phyloP scores from a whole-genome alignment of 2,329 filamentous ascomycete genomes.

The Geosmithia putterillii region DNA sequence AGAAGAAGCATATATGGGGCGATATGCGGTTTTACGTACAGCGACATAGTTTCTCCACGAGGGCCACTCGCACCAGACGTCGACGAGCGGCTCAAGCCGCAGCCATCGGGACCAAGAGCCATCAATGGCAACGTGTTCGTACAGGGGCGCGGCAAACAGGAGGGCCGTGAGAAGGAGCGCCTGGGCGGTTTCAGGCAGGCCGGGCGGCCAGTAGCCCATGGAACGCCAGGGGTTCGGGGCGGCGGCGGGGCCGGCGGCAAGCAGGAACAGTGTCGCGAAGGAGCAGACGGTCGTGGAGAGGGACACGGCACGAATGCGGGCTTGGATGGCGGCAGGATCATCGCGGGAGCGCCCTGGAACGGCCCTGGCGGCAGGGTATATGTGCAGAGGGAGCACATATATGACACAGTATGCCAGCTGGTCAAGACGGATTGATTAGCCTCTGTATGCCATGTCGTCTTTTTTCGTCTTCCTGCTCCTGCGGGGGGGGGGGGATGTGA shows the following conservation, averaged over 20 bases:
- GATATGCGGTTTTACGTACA: slow-evolving; percentile 33
- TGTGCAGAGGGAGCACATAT: slow-evolving; percentile 87
- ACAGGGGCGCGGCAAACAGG: slow-evolving; percentile 77
- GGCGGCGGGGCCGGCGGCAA: slow-evolving; percentile 9
- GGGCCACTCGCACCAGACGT: slow-evolving; percentile 60
- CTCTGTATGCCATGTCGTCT: not conserved
- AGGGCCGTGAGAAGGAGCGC: slow-evolving; percentile 60
- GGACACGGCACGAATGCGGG: slow-evolving; percentile 70
- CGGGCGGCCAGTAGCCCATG: slow-evolving; percentile 73
- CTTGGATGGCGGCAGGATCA: slow-evolving; percentile 78
- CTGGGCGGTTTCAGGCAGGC: slow-evolving; percentile 48
- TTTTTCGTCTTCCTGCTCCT: not conserved
- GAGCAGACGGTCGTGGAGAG: slow-evolving; percentile 61
- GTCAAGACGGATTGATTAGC: slow-evolving; percentile 3
- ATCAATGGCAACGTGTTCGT: slow-evolving; percentile 64
- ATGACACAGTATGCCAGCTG: slow-evolving; percentile 71
- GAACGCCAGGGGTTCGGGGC: slow-evolving; percentile 43
- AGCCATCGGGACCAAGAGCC: slow-evolving; percentile 56
- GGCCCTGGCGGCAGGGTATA: slow-evolving; percentile 66
- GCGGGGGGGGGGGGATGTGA: slow-evolving; percentile 1
- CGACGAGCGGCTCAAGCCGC: slow-evolving; percentile 37
- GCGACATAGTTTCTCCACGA: slow-evolving; percentile 80
- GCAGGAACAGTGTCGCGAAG: slow-evolving; percentile 53
- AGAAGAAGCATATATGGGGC: not conserved
- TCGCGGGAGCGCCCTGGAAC: slow-evolving; percentile 71